Evolutionary conservation across 2,329 filamentous ascomycete genomes (phyloP), one percentile per base, ranked within the genome.

Genomic region (Hortaea sp.): DNA sequence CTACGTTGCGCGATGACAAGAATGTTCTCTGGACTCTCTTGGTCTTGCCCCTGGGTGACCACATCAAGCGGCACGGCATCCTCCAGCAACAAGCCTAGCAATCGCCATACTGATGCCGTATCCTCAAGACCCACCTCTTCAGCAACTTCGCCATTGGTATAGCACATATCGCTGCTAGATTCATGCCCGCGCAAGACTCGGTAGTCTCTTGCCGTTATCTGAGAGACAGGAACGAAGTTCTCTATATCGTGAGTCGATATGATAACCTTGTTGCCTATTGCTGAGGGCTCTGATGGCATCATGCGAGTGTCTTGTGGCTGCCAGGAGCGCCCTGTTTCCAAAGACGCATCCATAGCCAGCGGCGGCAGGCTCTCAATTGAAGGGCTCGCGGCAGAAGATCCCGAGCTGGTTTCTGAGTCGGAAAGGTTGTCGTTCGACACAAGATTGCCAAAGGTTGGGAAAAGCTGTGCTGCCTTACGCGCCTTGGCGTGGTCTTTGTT

Each of bases 81-180:
- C 53, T 81, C 80, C 40, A 97, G 69, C 5, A 97, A 72, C 48
- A 95, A 71, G 12, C 79, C 82, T 45, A 88, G 73, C 53, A 95
- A 83, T 42, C 78, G 79, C 92, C 92, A 98, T 5, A 94, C 78
- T 55, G 88, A 79, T 28, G 84, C 82, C 29, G 94, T 67, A 52
- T 95, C 86, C 10, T 72, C 64, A 52, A 79, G 77, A 4, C 83
- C 85, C 54, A 84, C 75, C 51, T 79, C 81, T 54, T 80, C 75
- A 6, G 90, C 89, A 40, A 94, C 80, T 1, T 69, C 68, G 6
- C 88, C 86, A 63, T 98, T 98, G 57, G 94, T 84, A 39, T 78
- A 73, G 64, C 90, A 97, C 3, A 95, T 80, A 34, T 84, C 77
- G n/a, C 81, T 77, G 4, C 49, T 48, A 11, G 45, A 39, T 29